A percentile compares a stretch with the other conserved stretches of the same genome.
phyloP scores from a whole-genome alignment of 306 rosid species.

The Dalbergia cultrata region DNA sequence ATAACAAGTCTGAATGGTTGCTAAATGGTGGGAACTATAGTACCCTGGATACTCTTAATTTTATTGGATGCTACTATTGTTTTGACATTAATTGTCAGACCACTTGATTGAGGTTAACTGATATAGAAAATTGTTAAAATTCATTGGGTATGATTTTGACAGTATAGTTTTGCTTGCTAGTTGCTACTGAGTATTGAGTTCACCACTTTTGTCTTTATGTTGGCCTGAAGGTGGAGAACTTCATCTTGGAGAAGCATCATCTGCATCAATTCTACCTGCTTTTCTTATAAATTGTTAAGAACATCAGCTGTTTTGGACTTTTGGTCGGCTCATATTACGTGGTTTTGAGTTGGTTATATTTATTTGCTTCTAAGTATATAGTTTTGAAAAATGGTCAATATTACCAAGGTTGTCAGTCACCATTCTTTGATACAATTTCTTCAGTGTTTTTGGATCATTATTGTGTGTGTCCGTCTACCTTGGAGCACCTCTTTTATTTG shows the following conservation, averaged over 20 bases:
- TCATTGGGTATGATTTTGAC: slow-evolving; percentile 26
- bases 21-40: slow-evolving; percentile 65
- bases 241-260: background rate
- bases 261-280: background rate
- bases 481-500: background rate
- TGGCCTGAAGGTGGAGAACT: slow-evolving; percentile 14
- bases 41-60: background rate
- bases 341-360: slow-evolving; percentile 15
- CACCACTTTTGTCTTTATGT: slow-evolving; percentile 20
- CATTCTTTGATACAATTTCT: slow-evolving; percentile 19
- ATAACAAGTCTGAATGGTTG: slow-evolving; percentile 90
- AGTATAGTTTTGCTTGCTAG: slow-evolving; percentile 28
- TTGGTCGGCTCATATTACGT: slow-evolving; percentile 6
- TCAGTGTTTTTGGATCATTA: background rate
- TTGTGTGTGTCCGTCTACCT: slow-evolving; percentile 21
- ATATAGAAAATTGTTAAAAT: slow-evolving; percentile 20
- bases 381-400: slow-evolving; percentile 1
- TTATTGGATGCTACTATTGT: slow-evolving; percentile 12
- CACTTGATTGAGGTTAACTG: slow-evolving; percentile 36
- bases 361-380: slow-evolving; percentile 18
- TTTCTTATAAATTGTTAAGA: slow-evolving; percentile 14
- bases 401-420: background rate
- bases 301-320: background rate
- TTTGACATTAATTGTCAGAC: slow-evolving; percentile 22
- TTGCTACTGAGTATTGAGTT: slow-evolving; percentile 24